phyloP scores from a whole-genome alignment of 495 filamentous ascomycete species.

The Mycothermus thermophilus region DNA sequence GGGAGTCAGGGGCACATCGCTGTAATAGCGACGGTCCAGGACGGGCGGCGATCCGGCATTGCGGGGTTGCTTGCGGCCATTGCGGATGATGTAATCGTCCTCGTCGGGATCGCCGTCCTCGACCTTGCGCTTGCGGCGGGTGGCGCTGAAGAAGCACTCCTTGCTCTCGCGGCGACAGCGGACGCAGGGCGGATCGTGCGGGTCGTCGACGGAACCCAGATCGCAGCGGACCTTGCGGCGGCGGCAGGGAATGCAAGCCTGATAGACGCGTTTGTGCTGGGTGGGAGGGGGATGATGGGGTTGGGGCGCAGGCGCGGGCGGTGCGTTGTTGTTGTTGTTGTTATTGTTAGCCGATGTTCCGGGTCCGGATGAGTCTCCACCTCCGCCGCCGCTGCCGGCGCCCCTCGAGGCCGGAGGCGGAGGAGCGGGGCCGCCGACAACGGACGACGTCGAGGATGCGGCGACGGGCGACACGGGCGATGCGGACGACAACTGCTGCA shows the following conservation, averaged over 20 bases:
- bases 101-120: constrained; percentile 45
- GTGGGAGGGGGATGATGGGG: constrained; percentile 6
- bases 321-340: neutral
- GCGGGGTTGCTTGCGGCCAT: constrained; percentile 39
- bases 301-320: constrained; percentile 2
- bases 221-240: constrained; percentile 90
- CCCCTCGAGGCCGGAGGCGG: constrained; percentile 8
- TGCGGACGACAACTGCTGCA: constrained; percentile 13
- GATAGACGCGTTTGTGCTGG: constrained; percentile 63
- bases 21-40: constrained; percentile 30
- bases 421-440: constrained; percentile 10
- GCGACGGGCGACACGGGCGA: constrained; percentile 19
- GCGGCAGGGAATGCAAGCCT: constrained; percentile 83
- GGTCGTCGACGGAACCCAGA: constrained; percentile 85
- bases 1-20: constrained; percentile 44
- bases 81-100: constrained; percentile 41
- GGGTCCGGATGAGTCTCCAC: constrained; percentile 5
- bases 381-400: constrained; percentile 4
- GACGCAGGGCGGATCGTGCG: constrained; percentile 85
- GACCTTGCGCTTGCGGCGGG: constrained; percentile 75
- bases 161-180: constrained; percentile 87
- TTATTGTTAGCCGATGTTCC: constrained; percentile 1
- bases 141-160: constrained; percentile 95
- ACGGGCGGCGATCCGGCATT: constrained; percentile 23
- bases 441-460: constrained; percentile 11